phyloP scores from a whole-genome alignment of 2,329 filamentous ascomycete species.

The Aureobasidium pullulans region DNA sequence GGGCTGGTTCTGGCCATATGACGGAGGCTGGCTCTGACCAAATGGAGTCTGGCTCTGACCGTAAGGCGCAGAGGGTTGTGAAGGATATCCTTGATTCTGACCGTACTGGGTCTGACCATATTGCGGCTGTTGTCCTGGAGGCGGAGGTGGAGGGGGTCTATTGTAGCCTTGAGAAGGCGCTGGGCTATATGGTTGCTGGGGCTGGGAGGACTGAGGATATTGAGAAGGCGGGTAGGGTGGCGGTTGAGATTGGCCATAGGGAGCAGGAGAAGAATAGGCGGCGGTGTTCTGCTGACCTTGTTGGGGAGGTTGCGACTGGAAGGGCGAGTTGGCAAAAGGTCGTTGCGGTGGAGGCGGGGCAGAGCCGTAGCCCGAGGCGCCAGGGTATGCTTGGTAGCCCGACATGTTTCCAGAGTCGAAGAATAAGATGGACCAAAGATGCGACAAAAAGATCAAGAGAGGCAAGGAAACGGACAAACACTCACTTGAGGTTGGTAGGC shows the following conservation, averaged over 20 bases:
- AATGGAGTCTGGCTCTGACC: conserved; percentile 1
- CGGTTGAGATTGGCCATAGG: conserved; percentile 19
- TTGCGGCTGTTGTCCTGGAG: conserved; percentile 20
- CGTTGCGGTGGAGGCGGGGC: conserved; percentile 35
- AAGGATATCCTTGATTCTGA: not conserved
- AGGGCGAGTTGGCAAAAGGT: conserved; percentile 21
- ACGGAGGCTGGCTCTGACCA: conserved; percentile 1
- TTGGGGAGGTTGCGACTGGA: conserved; percentile 18
- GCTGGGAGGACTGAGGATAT: conserved; percentile 16
- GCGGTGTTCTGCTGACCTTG: conserved; percentile 11
- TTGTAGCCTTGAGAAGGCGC: conserved; percentile 16
- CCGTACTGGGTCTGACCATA: conserved; percentile 7
- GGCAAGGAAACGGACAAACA: conserved; percentile 16
- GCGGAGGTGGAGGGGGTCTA: conserved; percentile 14
- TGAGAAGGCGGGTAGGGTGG: conserved; percentile 24
- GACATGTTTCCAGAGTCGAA: conserved; percentile 6
- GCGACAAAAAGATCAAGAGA: conserved; percentile 20
- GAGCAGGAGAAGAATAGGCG: conserved; percentile 27
- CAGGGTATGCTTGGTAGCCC: conserved; percentile 15
- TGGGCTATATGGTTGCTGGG: conserved; percentile 14
- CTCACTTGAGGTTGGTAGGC: conserved; percentile 33
- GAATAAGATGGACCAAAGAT: conserved; percentile 5
- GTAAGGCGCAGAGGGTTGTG: conserved; percentile 1
- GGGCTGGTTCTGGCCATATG: not conserved
- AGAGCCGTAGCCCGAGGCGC: conserved; percentile 23